These are phyloP conservation scores for Russula lepida DNA, from an alignment of 768 basidiomycete species.

Conservation along the genomic window DNA sequence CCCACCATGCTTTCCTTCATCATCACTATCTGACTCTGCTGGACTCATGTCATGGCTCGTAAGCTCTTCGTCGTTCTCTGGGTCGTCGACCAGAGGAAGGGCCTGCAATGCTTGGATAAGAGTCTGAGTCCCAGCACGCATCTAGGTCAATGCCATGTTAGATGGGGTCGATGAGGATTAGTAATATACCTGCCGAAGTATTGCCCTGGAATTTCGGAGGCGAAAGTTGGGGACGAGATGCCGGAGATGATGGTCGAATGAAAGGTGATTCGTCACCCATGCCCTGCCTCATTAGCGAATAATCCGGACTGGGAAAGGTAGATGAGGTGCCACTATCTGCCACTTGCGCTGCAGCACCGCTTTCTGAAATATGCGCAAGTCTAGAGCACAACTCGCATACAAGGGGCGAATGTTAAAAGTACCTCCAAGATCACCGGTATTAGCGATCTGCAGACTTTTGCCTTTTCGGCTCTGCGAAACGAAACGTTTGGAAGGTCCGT, in stretches of 20 bases:
- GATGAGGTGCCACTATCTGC: slow-evolving; percentile 7
- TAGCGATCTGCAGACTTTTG: slow-evolving; percentile 38
- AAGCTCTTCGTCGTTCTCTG: slow-evolving; percentile 61
- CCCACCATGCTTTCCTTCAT: slow-evolving; percentile 41
- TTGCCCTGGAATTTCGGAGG: slow-evolving; percentile 53
- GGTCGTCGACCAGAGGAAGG: slow-evolving; percentile 64
- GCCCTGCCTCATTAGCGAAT: slow-evolving; percentile 13
- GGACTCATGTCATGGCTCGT: slow-evolving; percentile 34
- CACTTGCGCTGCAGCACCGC: neutral
- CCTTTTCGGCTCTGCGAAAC: slow-evolving; percentile 49
- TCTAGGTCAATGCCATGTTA: slow-evolving; percentile 36
- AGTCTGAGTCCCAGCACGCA: slow-evolving; percentile 82
- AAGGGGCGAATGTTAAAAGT: neutral
- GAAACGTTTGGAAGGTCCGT: slow-evolving; percentile 38
- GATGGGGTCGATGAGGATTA: slow-evolving; percentile 6
- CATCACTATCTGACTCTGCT: slow-evolving; percentile 54
- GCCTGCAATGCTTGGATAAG: slow-evolving; percentile 85
- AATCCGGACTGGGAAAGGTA: neutral
- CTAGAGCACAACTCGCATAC: neutral
- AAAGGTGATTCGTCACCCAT: slow-evolving; percentile 52
- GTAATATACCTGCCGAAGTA: slow-evolving; percentile 50
- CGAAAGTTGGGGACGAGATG: slow-evolving; percentile 36
- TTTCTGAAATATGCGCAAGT: neutral
- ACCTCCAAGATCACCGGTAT: slow-evolving; percentile 26
- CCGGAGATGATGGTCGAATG: slow-evolving; percentile 66